Evolutionary conservation across 108 stramenopile species (phyloP), one percentile per base, ranked within the genome.

Genomic region (Fistulifera pelliculosa): DNA sequence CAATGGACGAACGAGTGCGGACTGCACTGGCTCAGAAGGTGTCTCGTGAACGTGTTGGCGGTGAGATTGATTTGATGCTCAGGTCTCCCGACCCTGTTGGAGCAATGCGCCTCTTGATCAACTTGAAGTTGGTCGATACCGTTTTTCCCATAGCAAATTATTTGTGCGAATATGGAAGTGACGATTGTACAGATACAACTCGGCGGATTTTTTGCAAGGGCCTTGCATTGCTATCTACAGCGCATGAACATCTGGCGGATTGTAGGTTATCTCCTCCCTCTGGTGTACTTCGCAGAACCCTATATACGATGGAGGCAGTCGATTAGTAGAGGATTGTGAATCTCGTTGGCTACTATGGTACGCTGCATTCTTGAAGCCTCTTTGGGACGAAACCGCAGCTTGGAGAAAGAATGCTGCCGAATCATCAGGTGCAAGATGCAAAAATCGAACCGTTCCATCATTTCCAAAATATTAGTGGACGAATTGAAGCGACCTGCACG

Each of bases 51-150:
- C 74, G 93, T 1, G 74, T 93, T 21, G 91, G 91, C 1, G 68
- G 81, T 27, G 91, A 88, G 52, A 71, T 93, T 7, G 91, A 93
- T 54, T 55, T 88, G 40, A 93, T 93, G 86, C 58, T 93, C 7
- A 67, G 85, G 54, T 84, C 80, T 16, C 78, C 70, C 15, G 91
- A 92, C 64, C 90, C 90, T 23, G 90, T 88, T 0, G 86, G 90
- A 8, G 90, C 84, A 7, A 83, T 92, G 77, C 73, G 84, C 28
- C 64, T 87, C 6, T 62, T 92, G 23, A 69, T 81, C 25, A 81
- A 81, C 52, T 56, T 88, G 21, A 64, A 79, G 11, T 64, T 92
- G 51, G 75, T 70, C 18, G 65, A 64, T 3, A 86, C 81, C 1
- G 90, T 88, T 11, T 86, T 88, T 59, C 81, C 83, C 13, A 28